Evolutionary conservation across 1,284 basidiomycete genomes (phyloP).

Genomic region (Cryptococcus hybrid): DNA sequence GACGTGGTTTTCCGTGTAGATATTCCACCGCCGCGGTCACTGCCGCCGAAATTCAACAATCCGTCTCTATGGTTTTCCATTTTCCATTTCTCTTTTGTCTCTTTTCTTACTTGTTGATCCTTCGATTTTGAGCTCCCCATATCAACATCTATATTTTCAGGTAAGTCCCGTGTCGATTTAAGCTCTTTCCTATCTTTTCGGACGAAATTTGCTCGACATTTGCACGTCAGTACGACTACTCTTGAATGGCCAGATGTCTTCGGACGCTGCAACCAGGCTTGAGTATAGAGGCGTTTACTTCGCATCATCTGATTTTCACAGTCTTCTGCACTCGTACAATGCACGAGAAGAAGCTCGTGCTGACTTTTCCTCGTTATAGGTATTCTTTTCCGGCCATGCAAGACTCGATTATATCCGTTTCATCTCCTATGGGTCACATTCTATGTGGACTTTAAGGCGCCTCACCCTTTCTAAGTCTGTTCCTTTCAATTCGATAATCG

Average conservation of each 20-base stretch:
- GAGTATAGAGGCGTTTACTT: conserved; percentile 29
- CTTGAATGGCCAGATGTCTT: conserved; percentile 3
- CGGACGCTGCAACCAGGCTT: background rate
- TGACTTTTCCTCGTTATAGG: conserved; percentile 4
- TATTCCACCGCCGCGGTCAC: too few species aligned
- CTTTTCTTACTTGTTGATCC: background rate
- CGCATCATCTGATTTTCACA: conserved; percentile 30
- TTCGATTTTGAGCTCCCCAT: background rate
- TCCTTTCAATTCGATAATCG: conserved; percentile 6
- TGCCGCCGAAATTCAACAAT: too few species aligned
- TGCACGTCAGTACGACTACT: conserved; percentile 43
- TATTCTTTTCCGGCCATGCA: conserved; percentile 1
- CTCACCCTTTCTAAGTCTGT: background rate
- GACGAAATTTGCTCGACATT: conserved; percentile 38
- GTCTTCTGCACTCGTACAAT: background rate
- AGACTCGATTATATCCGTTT: background rate
- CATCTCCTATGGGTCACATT: too few species aligned
- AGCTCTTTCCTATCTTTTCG: conserved; percentile 3
- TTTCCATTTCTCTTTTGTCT: conserved; percentile 1
- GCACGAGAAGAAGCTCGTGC: too few species aligned
- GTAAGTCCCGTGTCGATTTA: background rate
- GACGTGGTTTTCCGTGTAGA: background rate
- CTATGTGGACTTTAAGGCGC: background rate
- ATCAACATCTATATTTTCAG: background rate
- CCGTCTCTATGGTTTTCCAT: background rate